Evolutionary conservation across 257 asterid genomes (phyloP).

Genomic region (Perilla frutescens): DNA sequence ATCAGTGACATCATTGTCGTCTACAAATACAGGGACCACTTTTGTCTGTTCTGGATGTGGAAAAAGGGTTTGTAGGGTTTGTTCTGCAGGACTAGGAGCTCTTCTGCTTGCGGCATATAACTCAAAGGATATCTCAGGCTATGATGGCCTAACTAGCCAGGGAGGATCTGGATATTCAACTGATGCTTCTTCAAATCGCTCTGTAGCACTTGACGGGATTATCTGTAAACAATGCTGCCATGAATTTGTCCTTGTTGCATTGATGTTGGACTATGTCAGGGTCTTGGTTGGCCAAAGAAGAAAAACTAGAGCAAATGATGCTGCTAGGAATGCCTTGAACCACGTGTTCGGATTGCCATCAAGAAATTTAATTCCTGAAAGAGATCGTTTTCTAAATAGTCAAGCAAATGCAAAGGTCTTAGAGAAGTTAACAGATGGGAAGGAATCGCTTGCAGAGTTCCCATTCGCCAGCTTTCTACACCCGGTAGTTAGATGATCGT

Average conservation of each 20-base stretch:
- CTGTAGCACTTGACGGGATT: slow-evolving; percentile 57
- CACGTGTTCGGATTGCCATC: slow-evolving; percentile 59
- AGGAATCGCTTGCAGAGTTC: slow-evolving; percentile 93
- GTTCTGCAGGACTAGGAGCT: slow-evolving; percentile 95
- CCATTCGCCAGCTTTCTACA: slow-evolving; percentile 90
- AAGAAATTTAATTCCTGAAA: slow-evolving; percentile 49
- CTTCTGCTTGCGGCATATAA: slow-evolving; percentile 58
- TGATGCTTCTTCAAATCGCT: slow-evolving; percentile 75
- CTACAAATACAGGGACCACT: slow-evolving; percentile 47
- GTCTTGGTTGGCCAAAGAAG: slow-evolving; percentile 80
- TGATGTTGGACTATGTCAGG: slow-evolving; percentile 79
- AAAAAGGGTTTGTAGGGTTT: slow-evolving; percentile 78
- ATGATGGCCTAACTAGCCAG: slow-evolving; percentile 59
- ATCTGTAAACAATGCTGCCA: slow-evolving; percentile 84
- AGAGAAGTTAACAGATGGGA: slow-evolving; percentile 66
- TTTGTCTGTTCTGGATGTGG: slow-evolving; percentile 76
- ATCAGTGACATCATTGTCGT: slow-evolving; percentile 47
- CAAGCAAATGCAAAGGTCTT: slow-evolving; percentile 48
- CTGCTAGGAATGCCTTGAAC: slow-evolving; percentile 72
- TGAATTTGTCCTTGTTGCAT: slow-evolving; percentile 78
- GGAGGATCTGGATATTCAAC: slow-evolving; percentile 73
- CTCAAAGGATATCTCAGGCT: slow-evolving; percentile 61
- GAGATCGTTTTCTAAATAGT: slow-evolving; percentile 42
- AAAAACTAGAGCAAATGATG: slow-evolving; percentile 60
- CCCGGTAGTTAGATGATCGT: slow-evolving; percentile 62